Evolutionary conservation across 1,139 yeast genomes (phyloP), one percentile per base, ranked within the genome.

Genomic region (Diutina scorzettiae): DNA sequence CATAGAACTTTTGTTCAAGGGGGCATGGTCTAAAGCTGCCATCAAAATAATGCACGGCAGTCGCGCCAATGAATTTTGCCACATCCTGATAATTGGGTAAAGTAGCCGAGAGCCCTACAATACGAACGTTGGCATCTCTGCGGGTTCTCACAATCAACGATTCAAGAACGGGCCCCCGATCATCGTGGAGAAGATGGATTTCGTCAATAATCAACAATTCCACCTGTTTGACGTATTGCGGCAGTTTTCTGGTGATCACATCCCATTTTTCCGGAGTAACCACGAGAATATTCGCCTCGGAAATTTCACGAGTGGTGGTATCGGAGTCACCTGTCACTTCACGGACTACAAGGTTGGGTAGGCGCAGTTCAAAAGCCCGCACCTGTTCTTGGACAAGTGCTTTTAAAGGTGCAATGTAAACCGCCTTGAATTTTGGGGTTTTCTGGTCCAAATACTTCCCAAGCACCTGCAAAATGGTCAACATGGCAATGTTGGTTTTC

Each of bases 241-340:
- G 71, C 56, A 74, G 82, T 54, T 91, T 91, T 57, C 98, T 73
- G 0, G 98, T 91, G 1, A 91, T 96, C 9, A 91, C 96, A 65
- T 91, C 99, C 99, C 98, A 91, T 56, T 91, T 91, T 55, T 86
- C 96, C 0, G 96, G 96, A 0, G 98, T 91, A 0, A 97, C 86
- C 3, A 91, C 94, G 44, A 91, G 66, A 31, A 91, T 64, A 53
- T 91, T 96, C 0, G 96, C 83, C 41, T 77, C 79, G 2, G 73
- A 59, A 28, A 91, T 81, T 56, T 91, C 95, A 44, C 74, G 78
- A 49, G 76, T 80, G 2, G 93, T 81, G 47, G 91, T 61, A 46
- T 78, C 78, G 42, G 89, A 73, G 54, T 91, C 98, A 55, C 98
- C 98, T 1, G 97, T 87, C 44, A 91, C 65, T 59, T 91, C 98